These are phyloP conservation scores for barley (Hordeum vulgare) DNA, from an alignment of 176 grass and related monocot genomes.

Conservation along the genomic window DNA sequence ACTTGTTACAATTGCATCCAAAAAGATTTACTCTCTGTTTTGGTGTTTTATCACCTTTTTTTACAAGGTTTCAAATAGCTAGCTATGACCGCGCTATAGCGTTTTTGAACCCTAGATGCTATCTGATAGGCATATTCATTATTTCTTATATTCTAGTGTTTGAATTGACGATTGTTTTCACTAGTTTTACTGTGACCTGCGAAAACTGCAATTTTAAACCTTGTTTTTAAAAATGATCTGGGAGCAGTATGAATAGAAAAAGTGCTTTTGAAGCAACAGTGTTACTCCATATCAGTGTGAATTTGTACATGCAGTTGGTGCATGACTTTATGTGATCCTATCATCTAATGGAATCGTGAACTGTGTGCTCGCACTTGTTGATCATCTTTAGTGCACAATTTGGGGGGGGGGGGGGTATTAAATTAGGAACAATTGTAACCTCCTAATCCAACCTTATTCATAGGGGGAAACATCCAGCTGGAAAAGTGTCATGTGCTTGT, in stretches of 20 bases:
- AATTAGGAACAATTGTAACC: background rate
- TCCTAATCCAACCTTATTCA: background rate
- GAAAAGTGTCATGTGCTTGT: background rate
- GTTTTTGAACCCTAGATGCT: background rate
- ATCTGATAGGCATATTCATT: background rate
- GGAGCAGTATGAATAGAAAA: background rate
- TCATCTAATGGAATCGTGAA: background rate
- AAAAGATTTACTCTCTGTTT: background rate
- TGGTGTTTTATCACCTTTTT: background rate
- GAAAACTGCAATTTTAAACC: background rate
- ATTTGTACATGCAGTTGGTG: conserved; percentile 17
- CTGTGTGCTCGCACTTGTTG: background rate
- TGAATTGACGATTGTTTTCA: background rate
- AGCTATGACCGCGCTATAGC: background rate
- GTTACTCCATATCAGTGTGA: background rate
- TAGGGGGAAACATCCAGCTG: background rate
- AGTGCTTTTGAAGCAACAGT: background rate
- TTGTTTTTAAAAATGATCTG: background rate
- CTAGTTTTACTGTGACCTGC: background rate
- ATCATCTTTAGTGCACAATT: background rate
- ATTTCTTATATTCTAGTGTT: background rate
- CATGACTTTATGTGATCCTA: conserved; percentile 1
- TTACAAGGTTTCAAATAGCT: background rate
- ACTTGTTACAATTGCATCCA: conserved; percentile 23
- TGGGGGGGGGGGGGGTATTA: background rate